Conservation (phyloP, 345 rosid genomes). For the Pistacia integerrima region DNA sequence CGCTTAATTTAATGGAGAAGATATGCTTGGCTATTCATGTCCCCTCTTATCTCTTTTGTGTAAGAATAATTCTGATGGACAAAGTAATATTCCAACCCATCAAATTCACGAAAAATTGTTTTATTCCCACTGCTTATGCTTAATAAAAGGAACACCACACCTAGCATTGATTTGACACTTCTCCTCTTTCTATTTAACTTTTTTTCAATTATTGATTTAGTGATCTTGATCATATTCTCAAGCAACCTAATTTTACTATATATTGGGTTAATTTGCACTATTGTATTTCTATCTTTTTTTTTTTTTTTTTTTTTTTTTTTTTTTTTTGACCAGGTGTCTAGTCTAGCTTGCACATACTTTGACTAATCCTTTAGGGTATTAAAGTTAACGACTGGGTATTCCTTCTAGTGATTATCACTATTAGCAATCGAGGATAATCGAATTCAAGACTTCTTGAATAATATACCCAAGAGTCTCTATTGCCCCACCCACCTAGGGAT, state of each 20-base stretch:
- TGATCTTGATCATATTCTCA: no score
- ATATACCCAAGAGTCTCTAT: no score
- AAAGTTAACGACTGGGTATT: no score
- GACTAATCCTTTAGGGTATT: no score
- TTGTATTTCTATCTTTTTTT: neutral
- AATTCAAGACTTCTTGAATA: no score
- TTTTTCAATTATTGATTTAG: neutral
- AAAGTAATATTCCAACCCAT: neutral
- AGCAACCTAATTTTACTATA: no score
- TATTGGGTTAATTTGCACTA: neutral
- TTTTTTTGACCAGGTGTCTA: no score
- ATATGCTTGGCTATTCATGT: conserved; percentile 21
- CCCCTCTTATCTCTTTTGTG: conserved; percentile 9
- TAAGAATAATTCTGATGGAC: neutral
- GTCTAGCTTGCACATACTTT: no score
- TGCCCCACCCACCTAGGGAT: no score
- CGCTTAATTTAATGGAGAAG: conserved; percentile 26
- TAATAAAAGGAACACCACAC: neutral
- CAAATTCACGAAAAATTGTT: neutral
- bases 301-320: no score
- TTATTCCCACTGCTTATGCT: neutral
- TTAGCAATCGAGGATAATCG: no score
- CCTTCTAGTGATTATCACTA: no score
- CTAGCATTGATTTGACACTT: neutral
- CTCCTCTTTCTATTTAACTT: neutral